phyloP scores from a whole-genome alignment of 108 stramenopile species.

The Epithemia pelagica region DNA sequence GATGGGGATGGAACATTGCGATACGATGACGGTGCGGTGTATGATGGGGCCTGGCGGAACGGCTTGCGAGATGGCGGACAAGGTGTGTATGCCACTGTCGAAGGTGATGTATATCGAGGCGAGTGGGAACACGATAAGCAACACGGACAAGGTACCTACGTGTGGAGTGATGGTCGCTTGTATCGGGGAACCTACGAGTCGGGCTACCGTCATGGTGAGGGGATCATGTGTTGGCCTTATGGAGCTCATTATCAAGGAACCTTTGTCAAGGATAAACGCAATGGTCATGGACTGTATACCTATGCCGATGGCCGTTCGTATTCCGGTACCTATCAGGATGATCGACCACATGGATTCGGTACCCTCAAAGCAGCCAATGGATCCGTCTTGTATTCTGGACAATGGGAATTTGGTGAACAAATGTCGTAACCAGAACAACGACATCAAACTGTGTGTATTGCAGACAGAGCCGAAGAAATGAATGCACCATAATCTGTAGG shows the following conservation, averaged over 20 bases:
- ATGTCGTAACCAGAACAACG: background rate
- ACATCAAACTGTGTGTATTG: background rate
- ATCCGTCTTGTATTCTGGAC: conserved; percentile 22
- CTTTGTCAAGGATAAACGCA: conserved; percentile 28
- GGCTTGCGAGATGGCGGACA: conserved; percentile 30
- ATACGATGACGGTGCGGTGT: conserved; percentile 34
- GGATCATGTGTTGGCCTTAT: conserved; percentile 27
- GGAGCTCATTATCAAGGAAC: conserved; percentile 36
- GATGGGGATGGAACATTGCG: conserved; percentile 35
- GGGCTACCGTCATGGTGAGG: conserved; percentile 32
- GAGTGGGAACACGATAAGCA: conserved; percentile 19
- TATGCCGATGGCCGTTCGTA: conserved; percentile 43
- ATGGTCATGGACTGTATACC: conserved; percentile 25
- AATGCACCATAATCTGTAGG: too few relatives aligned
- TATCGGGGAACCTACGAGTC: conserved; percentile 31
- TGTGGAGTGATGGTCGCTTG: conserved; percentile 35
- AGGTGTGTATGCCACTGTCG: conserved; percentile 33
- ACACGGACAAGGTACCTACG: conserved; percentile 31
- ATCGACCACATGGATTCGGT: conserved; percentile 30
- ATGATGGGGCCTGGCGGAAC: conserved; percentile 30
- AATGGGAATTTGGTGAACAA: conserved; percentile 42
- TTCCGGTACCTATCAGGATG: conserved; percentile 34
- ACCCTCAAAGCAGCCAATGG: conserved; percentile 22
- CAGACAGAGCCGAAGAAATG: too few relatives aligned
- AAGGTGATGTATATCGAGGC: conserved; percentile 39